phyloP scores from a whole-genome alignment of 495 filamentous ascomycete genomes.

The Xylaria acuta region DNA sequence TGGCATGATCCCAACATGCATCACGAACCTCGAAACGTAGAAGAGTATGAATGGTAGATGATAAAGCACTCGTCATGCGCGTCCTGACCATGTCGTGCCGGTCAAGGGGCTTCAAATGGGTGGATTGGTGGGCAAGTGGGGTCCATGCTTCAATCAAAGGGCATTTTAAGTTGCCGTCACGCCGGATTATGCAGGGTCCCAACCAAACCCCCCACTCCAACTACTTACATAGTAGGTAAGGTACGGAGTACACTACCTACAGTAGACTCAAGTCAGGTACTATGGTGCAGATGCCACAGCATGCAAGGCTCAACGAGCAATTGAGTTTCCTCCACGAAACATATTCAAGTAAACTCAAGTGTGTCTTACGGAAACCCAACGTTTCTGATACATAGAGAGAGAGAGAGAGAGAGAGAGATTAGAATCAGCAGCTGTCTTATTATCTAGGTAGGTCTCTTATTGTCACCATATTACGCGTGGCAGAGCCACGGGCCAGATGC shows the following conservation, averaged over 20 bases:
- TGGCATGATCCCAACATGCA: constrained; percentile 3
- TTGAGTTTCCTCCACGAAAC: no score
- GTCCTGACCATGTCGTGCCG: background rate
- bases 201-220: background rate
- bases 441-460: no score
- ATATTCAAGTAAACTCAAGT: background rate
- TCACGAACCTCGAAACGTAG: background rate
- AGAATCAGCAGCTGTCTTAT: background rate
- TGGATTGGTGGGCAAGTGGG: constrained; percentile 12
- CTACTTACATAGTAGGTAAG: background rate
- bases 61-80: background rate
- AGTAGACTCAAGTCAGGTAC: no score
- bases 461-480: no score
- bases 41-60: background rate
- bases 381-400: background rate
- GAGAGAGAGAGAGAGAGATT: background rate
- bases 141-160: background rate
- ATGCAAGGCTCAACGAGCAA: background rate
- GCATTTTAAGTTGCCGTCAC: background rate
- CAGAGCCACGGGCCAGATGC: no score
- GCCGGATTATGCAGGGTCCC: background rate
- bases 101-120: constrained; percentile 1
- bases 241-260: no score
- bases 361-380: background rate
- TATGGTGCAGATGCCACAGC: background rate